Conservation (phyloP, 2,329 filamentous ascomycete genomes). For the Phaeosphaeria sp. region DNA sequence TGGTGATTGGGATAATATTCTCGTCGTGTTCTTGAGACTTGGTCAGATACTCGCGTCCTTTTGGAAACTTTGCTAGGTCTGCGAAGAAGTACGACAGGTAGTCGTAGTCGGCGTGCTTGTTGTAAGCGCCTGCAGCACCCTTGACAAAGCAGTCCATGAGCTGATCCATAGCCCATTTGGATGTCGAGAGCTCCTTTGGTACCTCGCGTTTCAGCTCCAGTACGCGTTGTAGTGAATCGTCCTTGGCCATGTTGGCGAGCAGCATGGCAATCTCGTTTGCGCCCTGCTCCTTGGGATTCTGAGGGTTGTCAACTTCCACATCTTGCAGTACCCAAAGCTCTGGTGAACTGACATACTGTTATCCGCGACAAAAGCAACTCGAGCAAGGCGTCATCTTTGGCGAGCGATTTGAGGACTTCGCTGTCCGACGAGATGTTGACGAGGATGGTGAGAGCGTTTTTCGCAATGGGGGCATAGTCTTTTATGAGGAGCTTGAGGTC, state of each 20-base stretch:
- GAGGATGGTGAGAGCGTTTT: conserved; percentile 88
- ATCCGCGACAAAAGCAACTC: conserved; percentile 75
- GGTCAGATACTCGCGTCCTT: conserved; percentile 78
- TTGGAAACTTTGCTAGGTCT: conserved; percentile 80
- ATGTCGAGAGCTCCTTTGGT: conserved; percentile 73
- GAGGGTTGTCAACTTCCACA: conserved; percentile 12
- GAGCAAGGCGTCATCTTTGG: conserved; percentile 81
- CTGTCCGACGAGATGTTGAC: conserved; percentile 82
- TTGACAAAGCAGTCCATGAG: conserved; percentile 96
- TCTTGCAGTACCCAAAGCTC: background rate
- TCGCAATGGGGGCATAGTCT: conserved; percentile 89
- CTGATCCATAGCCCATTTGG: conserved; percentile 81
- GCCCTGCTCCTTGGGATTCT: conserved; percentile 78
- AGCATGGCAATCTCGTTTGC: conserved; percentile 90
- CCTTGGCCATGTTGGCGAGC: conserved; percentile 88
- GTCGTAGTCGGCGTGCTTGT: conserved; percentile 85
- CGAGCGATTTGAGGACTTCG: conserved; percentile 75
- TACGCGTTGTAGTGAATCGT: conserved; percentile 72
- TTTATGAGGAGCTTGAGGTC: conserved; percentile 86
- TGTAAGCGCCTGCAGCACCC: conserved; percentile 81
- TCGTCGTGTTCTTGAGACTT: conserved; percentile 76
- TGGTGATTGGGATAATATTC: conserved; percentile 82
- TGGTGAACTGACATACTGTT: conserved; percentile 68
- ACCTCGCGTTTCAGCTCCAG: conserved; percentile 71
- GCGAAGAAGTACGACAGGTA: conserved; percentile 95